Evolutionary conservation across 169 alveolate genomes (phyloP), one percentile per base, ranked within the genome.

Genomic region (Plasmodium ovale): DNA sequence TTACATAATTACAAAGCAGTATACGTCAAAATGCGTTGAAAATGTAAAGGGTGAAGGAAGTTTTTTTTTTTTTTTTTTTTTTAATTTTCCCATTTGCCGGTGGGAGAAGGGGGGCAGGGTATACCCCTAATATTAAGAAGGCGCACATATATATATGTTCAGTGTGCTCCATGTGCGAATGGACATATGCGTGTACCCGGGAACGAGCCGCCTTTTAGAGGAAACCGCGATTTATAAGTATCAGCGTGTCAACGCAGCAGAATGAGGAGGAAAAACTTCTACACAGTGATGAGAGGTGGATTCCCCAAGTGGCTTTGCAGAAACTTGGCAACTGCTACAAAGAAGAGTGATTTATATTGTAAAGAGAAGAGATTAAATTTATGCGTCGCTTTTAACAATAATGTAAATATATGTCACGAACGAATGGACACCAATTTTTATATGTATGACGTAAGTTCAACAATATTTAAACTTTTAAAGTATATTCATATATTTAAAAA

Each of bases 401-500:
- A 71, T 33, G 51, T 49, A 58, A 67, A 85, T 56, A 14, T 85
- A 59, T 23, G 64, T 29, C 91, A 85, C 62, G 91, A 85, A 53
- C 47, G 87, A 42, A 37, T 56, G 27, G 91, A 85, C 14, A 39
- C 10, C 16, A 69, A 67, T 54, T 68, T 68, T 56, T 69, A 85
- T 60, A 9, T 44, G 16, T 85, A 85, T 60, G 54, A 69, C 29
- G 44, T 67, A 42, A 54, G 49, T 12, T 71, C 91, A 14, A 85
- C 87, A 0, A 33, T 85, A 59, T 85, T 56, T 54, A 67, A 54
- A 51, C 49, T 85, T 29, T 49, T 70, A n/a, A 85, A 85, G 69
- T 47, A 60, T 85, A 49, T 85, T 5, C 91, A 85, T 62, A 85
- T 35, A 68, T 85, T 85, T 21, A 42, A 68, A 49, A 71, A 85